Conservation (phyloP, 805 yeast genomes). For the Sugiyamaella lignohabitans region DNA sequence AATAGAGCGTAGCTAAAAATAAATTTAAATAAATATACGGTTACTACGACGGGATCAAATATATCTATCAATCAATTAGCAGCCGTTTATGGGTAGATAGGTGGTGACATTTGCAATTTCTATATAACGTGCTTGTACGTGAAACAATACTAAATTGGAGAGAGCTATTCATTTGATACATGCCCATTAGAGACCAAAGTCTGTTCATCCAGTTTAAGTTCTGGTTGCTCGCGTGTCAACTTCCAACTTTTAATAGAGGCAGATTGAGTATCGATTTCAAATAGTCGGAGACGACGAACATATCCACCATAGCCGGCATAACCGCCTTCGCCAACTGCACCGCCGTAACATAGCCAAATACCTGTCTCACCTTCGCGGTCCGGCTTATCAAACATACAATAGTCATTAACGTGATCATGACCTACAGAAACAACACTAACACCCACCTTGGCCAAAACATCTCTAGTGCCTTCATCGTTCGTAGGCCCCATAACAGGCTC, state of each 20-base stretch:
- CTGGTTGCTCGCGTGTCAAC: constrained; percentile 53
- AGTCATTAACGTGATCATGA: constrained; percentile 95
- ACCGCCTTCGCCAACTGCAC: constrained; percentile 92
- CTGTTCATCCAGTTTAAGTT: constrained; percentile 44
- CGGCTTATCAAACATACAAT: constrained; percentile 55
- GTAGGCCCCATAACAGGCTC: constrained; percentile 79
- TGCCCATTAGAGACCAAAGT: constrained; percentile 33
- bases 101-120: too few species aligned
- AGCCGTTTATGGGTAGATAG: too few species aligned
- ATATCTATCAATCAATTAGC: too few species aligned
- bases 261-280: constrained; percentile 50
- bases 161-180: neutral
- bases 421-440: constrained; percentile 77
- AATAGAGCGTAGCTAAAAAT: too few species aligned
- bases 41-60: too few species aligned
- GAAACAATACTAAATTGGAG: too few species aligned
- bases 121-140: too few species aligned
- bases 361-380: constrained; percentile 27
- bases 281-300: constrained; percentile 69
- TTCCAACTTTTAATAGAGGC: constrained; percentile 62
- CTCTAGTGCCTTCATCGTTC: constrained; percentile 55
- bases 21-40: too few species aligned
- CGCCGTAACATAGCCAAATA: constrained; percentile 90
- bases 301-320: constrained; percentile 91
- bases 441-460: constrained; percentile 54